Conservation (phyloP, 768 basidiomycete species). For the Lentinula boryana region DNA sequence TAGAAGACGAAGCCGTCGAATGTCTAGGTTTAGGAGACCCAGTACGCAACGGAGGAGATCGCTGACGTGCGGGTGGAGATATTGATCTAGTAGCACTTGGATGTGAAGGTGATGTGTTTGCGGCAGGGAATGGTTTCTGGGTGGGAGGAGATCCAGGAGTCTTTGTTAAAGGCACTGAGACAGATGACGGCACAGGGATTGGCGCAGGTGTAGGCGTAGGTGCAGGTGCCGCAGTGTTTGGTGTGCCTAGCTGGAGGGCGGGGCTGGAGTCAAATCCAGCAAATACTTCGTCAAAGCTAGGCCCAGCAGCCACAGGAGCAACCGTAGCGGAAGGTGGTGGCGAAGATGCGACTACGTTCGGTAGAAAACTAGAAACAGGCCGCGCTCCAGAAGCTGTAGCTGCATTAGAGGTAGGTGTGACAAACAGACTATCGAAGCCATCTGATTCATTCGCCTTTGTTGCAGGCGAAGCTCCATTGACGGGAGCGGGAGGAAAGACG, state of each 20-base stretch:
- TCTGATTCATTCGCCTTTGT: constrained; percentile 10
- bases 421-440: constrained; percentile 28
- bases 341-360: not conserved
- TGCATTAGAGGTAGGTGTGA: constrained; percentile 15
- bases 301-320: constrained; percentile 32
- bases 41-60: constrained; percentile 45
- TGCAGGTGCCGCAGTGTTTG: constrained; percentile 15
- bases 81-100: constrained; percentile 22
- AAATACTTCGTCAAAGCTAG: constrained; percentile 55
- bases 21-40: constrained; percentile 47
- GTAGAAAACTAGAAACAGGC: constrained; percentile 5
- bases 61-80: constrained; percentile 37
- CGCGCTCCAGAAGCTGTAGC: constrained; percentile 11
- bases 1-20: constrained; percentile 51
- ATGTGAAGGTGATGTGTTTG: constrained; percentile 28
- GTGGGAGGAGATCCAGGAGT: constrained; percentile 19
- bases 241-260: constrained; percentile 33
- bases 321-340: constrained; percentile 16
- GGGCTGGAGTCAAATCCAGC: constrained; percentile 36
- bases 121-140: constrained; percentile 21
- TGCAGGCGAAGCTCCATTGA: constrained; percentile 17
- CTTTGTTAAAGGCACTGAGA: constrained; percentile 3
- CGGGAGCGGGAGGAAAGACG: constrained; percentile 21
- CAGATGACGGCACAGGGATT: not conserved
- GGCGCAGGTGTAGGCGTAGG: not conserved